A percentile compares a stretch with the other conserved stretches of the same genome.
Evolutionary conservation across 2,329 filamentous ascomycete species (phyloP).

Genomic region (Monilinia fructicola): DNA sequence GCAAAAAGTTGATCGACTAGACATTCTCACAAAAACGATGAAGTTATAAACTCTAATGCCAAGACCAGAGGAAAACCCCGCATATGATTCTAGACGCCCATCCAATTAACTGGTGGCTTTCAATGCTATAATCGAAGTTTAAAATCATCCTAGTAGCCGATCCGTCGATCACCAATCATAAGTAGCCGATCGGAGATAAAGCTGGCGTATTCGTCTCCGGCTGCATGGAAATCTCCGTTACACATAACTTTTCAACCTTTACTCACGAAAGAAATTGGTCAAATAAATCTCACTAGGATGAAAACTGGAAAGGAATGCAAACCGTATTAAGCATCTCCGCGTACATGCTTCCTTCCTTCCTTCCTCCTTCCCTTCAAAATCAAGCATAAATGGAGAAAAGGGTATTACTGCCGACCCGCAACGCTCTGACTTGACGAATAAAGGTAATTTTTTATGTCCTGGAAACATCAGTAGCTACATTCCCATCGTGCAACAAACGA

Average conservation of each 20-base stretch:
- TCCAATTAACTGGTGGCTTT: neutral
- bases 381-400: neutral
- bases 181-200: neutral
- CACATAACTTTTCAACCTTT: no score
- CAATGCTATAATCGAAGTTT: neutral
- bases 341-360: neutral
- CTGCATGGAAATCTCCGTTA: neutral
- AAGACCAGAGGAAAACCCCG: neutral
- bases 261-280: no score
- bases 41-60: neutral
- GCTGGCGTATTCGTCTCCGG: neutral
- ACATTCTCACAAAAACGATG: neutral
- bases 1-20: neutral
- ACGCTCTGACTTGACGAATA: neutral
- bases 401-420: neutral
- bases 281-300: no score
- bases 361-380: neutral
- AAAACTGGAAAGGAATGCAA: neutral
- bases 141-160: neutral
- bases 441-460: no score
- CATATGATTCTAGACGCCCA: neutral
- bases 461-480: no score
- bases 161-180: neutral
- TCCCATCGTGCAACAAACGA: no score
- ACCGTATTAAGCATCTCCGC: neutral